Percentiles rank a stretch among this genome's conserved stretches.
phyloP scores from a whole-genome alignment of 179 eudicot genomes.

The Silene coronaria region DNA sequence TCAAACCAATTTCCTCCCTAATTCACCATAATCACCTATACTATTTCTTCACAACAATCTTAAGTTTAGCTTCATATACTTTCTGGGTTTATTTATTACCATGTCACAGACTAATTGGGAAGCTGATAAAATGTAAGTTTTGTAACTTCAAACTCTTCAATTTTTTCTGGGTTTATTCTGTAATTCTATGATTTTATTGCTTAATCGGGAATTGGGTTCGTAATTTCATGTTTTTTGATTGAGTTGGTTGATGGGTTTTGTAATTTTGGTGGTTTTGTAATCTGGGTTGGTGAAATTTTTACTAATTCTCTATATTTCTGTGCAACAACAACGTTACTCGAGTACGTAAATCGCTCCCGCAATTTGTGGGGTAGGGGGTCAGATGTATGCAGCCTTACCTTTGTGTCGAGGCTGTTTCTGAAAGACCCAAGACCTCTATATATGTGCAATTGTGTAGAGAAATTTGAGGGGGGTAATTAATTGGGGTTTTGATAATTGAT shows the following conservation, averaged over 20 bases:
- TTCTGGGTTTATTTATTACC: slow-evolving; percentile 19
- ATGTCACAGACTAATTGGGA: slow-evolving; percentile 48
- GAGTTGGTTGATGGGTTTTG: slow-evolving; percentile 16
- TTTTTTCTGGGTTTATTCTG: slow-evolving; percentile 14
- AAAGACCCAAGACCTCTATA: too few relatives aligned
- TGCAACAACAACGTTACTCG: not conserved
- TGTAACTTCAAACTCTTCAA: slow-evolving; percentile 1
- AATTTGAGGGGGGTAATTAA: slow-evolving; percentile 17
- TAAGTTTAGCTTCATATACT: slow-evolving; percentile 19
- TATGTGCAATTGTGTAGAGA: not conserved
- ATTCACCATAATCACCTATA: not conserved
- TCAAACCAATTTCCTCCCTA: not conserved
- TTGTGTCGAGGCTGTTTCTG: too few relatives aligned
- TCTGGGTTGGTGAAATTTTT: slow-evolving; percentile 20
- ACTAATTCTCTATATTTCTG: not conserved
- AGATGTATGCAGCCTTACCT: too few relatives aligned
- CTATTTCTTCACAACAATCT: slow-evolving; percentile 11
- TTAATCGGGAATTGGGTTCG: slow-evolving; percentile 11
- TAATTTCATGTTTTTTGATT: slow-evolving; percentile 12
- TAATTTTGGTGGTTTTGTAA: slow-evolving; percentile 11
- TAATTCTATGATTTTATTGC: slow-evolving; percentile 12
- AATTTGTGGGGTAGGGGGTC: too few relatives aligned
- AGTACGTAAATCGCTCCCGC: too few relatives aligned
- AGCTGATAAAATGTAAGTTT: slow-evolving; percentile 44
- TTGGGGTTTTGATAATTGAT: slow-evolving; percentile 4